Base-by-base conservation (phyloP, 1,284 basidiomycete species). In the Puccinia coronata region DNA sequence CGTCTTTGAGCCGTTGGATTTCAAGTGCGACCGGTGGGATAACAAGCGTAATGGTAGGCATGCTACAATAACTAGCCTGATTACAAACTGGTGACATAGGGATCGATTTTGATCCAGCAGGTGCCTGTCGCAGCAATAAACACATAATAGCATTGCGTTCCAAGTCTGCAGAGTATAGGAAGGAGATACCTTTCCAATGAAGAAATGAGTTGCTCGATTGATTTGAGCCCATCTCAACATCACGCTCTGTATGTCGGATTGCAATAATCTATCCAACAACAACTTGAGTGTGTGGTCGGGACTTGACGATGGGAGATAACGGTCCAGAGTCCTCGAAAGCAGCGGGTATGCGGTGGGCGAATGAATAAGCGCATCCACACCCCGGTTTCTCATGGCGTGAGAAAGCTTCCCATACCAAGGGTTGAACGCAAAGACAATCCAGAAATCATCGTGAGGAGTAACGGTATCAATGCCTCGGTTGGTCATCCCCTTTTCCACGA, bases 321-420 rank as follows among this genome's bases (percentile, higher is more conserved):
- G n/a, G n/a, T n/a, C 67, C 1, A 80, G 3, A 5, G 55, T 51
- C 16, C 77, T 65, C 41, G 53, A 31, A 34, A 70, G 57, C 31
- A 80, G 51, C 9, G 77, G 67, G 43, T 71, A 80, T 55, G 47
- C 43, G 39, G 67, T 59, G 23, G 77, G 77, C 11, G 77, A 41
- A 55, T 71, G 65, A 47, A 71, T 61, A n/a, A 80, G 36, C 2
- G 67, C 55, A 18, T 99, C 97, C 59, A 98, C 89, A 51, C 96
- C 97, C 83, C 97, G 91, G 86, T 99, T 99, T 57, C 97, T 91
- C 97, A 99, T 99, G 0, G 97, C 97, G 53, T 98, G 90, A 9
- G 96, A 98, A 14, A 99, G 88, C 87, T 99, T 97, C 71, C 97
- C 97, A 83, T 92, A 90, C 82, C 91, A 91, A 28, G 95, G 92